Conservation (phyloP, 208 protist species). For the Leishmania aethiopica region DNA sequence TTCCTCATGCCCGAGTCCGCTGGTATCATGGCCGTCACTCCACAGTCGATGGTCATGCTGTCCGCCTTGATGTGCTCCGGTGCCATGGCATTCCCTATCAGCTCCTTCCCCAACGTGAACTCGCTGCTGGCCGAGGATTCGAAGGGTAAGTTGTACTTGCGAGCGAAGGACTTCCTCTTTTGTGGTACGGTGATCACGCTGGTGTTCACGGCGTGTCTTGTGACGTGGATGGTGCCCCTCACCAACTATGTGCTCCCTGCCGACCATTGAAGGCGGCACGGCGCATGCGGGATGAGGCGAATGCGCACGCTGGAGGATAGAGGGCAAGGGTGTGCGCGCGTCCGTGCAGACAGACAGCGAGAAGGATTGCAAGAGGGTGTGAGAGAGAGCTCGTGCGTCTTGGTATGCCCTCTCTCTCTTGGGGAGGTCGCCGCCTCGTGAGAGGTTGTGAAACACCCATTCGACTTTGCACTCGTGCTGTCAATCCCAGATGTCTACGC, state of each 20-base stretch:
- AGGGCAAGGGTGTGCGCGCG: neutral
- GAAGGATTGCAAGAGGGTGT: neutral
- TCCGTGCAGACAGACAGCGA: neutral
- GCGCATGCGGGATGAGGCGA: neutral
- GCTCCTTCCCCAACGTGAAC: constrained; percentile 95
- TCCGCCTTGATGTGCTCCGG: constrained; percentile 90
- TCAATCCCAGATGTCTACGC: neutral
- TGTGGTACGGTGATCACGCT: constrained; percentile 77
- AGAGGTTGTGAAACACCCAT: neutral
- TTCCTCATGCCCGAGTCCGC: constrained; percentile 66
- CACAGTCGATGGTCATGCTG: constrained; percentile 84
- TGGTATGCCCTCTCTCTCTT: neutral
- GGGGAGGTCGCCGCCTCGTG: neutral
- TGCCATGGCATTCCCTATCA: constrained; percentile 94
- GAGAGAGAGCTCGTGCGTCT: neutral
- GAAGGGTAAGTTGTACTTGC: constrained; percentile 84
- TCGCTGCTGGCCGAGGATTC: constrained; percentile 90
- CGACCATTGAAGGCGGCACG: neutral
- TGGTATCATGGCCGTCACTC: constrained; percentile 64
- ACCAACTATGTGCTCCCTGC: constrained; percentile 69
- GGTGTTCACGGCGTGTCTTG: constrained; percentile 60
- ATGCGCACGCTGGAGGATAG: neutral
- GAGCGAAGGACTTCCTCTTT: constrained; percentile 90
- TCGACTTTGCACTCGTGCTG: neutral
- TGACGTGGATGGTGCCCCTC: constrained; percentile 88